These are phyloP conservation scores for Waltergamsia citrina DNA, from an alignment of 2,329 filamentous ascomycete genomes.

Conservation along the genomic window DNA sequence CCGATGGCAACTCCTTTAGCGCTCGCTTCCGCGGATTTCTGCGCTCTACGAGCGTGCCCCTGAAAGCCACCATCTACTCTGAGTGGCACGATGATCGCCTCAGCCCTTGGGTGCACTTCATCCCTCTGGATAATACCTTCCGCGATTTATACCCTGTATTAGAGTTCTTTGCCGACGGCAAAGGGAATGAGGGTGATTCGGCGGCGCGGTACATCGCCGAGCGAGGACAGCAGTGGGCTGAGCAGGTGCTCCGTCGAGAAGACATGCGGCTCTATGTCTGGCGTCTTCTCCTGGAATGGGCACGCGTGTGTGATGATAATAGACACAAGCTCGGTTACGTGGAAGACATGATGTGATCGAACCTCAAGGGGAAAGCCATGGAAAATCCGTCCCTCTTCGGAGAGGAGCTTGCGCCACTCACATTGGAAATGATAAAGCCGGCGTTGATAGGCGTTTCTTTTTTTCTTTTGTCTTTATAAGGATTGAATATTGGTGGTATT, in stretches of 20 bases:
- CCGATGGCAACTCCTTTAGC: conserved; percentile 60
- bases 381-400: too few relatives aligned
- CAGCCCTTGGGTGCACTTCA: conserved; percentile 62
- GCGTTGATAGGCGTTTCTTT: too few relatives aligned
- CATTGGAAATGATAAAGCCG: too few relatives aligned
- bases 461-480: not conserved
- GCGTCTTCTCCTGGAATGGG: conserved; percentile 50
- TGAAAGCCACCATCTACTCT: conserved; percentile 63
- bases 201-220: conserved; percentile 51
- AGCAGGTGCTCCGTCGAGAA: conserved; percentile 49
- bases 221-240: conserved; percentile 50
- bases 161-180: conserved; percentile 53
- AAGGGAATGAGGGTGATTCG: conserved; percentile 31
- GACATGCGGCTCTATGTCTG: conserved; percentile 61
- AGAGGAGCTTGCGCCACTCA: too few relatives aligned
- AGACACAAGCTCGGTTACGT: conserved; percentile 33
- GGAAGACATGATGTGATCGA: conserved; percentile 22
- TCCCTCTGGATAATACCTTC: conserved; percentile 61
- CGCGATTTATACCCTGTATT: conserved; percentile 56
- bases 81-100: conserved; percentile 70
- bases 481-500: not conserved
- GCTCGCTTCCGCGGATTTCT: conserved; percentile 57
- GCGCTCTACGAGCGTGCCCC: conserved; percentile 51
- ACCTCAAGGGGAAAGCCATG: too few relatives aligned
- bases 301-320: conserved; percentile 35